Evolutionary conservation across 73 alveolate genomes (phyloP), one percentile per base, ranked within the genome.

Genomic region (Symbiodinium natans): DNA sequence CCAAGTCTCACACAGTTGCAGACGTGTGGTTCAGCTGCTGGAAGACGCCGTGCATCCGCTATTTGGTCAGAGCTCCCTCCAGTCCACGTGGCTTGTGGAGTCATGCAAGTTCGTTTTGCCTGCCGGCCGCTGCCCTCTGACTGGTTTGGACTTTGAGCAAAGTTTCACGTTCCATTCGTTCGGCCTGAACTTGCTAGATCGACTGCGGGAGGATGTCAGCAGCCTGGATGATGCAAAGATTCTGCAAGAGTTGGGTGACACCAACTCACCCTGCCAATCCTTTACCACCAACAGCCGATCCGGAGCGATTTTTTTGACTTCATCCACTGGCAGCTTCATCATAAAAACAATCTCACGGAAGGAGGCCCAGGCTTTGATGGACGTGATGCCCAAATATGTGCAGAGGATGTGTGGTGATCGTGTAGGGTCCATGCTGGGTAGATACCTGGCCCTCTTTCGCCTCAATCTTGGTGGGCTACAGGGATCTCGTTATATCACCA

Each of bases 371-470:
- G 80, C 80, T 5, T 36, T 63, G 0, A 63, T 63, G 80, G 80
- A 63, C 80, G 80, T 63, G 33, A 63, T 63, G 80, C 80, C 80
- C 29, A 63, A 63, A 36, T 63, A 63, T 29, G 80, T 63, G 80
- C 80, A 63, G 38, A 23, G 80, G 80, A 29, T 63, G 80, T 63
- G 80, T 29, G 80, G 80, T 7, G 80, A 63, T 36, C 11, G 80
- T 1, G 80, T 63, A 36, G 80, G 80, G 4, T 63, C 80, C 15
- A 63, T 63, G 80, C 36, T 63, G 80, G 80, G 80, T 27, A 63
- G 36, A 29, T 63, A 63, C 33, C 27, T 63, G 80, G 80, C 80
- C 29, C 27, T 63, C 36, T 63, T 63, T 63, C 80, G 80, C 80
- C 80, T 63, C 13, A 63, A 63, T 23, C 33, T 63, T 29, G 80